Base-by-base conservation (phyloP, 2,329 filamentous ascomycete species). In the Emergomyces pasteurianus region DNA sequence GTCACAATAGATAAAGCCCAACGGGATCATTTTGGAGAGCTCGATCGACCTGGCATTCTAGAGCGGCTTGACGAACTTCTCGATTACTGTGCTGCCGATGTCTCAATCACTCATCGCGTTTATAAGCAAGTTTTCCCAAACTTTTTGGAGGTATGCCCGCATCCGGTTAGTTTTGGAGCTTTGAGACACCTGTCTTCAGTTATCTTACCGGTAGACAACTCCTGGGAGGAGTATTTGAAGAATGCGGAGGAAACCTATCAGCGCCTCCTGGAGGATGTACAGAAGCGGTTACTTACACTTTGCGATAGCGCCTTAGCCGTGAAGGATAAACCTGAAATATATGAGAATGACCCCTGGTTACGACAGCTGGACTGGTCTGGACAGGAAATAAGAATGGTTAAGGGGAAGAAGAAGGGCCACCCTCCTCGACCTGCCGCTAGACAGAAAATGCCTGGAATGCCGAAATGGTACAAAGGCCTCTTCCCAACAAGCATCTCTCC, bases 101-200 rank as follows among this genome's bases (percentile, higher is more conserved):
- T 99, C 21, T 85, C 86, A 42, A 86, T 96, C 67, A 99, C 94
- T 0, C 94, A 99, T 68, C 85, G 86, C 55, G 89, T 99, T n/a
- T 99, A 92, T 75, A 87, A 90, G 71, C 90, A 90, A 62, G 91
- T 97, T 1, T 94, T 99, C 64, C 90, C 91, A 0, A 87, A 88
- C 62, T 99, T 96, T 68, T 78, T 96, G 23, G 81, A 90, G 52
- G 89, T 89, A 31, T 99, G 94, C 70, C 94, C 94, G 0, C 95
- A 99, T 74, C 94, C 94, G 0, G 94, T 99, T 69, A 97, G 92
- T 75, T 99, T 99, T 69, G 92, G 90, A 2, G 94, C 94, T 1
- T 80, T 99, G 21, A 84, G 94, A 18, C 94, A 97, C 72, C 81
- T 99, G n/a, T 91, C 92, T 0, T 88, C 92, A 0, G 91, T 96